Conservation (phyloP, 352 stramenopile genomes). For the Pythium myriotylum region DNA sequence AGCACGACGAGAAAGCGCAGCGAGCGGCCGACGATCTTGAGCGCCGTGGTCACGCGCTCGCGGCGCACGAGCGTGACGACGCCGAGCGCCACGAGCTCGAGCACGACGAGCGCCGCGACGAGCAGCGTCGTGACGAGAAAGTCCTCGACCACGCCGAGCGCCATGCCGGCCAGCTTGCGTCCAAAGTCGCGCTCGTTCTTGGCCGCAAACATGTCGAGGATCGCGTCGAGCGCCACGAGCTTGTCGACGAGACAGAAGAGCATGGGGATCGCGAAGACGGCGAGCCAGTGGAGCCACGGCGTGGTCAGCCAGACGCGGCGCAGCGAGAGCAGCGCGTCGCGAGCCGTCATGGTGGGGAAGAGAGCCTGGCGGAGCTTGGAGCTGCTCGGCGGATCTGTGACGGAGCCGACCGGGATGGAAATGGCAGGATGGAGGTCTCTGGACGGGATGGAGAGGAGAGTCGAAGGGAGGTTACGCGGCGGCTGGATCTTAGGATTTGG, state of each 20-base stretch:
- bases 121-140: conserved; percentile 10
- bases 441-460: no score
- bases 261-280: conserved; percentile 10
- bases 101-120: background rate
- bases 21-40: background rate
- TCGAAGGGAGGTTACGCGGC: no score
- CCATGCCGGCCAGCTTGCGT: background rate
- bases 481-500: no score
- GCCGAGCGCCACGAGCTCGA: conserved; percentile 5
- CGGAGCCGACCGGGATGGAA: background rate
- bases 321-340: background rate
- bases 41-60: background rate
- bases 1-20: conserved; percentile 23
- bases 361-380: no score
- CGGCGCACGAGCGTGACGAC: background rate
- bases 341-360: no score
- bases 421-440: background rate
- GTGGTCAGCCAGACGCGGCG: conserved; percentile 6
- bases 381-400: no score
- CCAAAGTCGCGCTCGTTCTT: conserved; percentile 6
- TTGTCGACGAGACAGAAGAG: conserved; percentile 25
- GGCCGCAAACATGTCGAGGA: conserved; percentile 10
- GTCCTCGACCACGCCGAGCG: conserved; percentile 16
- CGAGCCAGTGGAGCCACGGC: conserved; percentile 16
- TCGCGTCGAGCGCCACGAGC: conserved; percentile 4